These are phyloP conservation scores for Colletotrichum higginsianum DNA, from an alignment of 2,329 filamentous ascomycete genomes.

Conservation along the genomic window DNA sequence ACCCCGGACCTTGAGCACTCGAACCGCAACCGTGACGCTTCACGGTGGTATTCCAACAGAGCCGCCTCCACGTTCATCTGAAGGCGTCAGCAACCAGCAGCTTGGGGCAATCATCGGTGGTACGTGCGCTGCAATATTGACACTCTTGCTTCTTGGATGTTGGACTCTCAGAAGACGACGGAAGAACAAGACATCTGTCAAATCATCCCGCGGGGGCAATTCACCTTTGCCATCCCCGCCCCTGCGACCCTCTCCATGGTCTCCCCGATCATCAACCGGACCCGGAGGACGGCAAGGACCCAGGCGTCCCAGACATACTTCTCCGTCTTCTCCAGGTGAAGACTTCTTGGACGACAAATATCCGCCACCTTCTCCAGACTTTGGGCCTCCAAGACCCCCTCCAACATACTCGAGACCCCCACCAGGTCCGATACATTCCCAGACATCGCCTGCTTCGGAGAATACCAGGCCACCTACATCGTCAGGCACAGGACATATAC, in stretches of 20 bases:
- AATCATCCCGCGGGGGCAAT: not conserved
- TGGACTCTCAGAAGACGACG: slow-evolving; percentile 6
- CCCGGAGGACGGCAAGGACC: not conserved
- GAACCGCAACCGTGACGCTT: slow-evolving; percentile 10
- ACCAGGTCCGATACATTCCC: not conserved
- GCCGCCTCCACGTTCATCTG: slow-evolving; percentile 2
- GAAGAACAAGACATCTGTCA: not conserved
- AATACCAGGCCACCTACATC: not conserved
- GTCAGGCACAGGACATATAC: not conserved
- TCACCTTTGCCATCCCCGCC: not conserved
- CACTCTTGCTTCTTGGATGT: slow-evolving; percentile 5
- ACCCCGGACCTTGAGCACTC: slow-evolving; percentile 9
- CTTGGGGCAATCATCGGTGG: slow-evolving; percentile 4
- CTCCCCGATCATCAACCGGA: slow-evolving; percentile 5
- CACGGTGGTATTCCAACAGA: slow-evolving; percentile 9
- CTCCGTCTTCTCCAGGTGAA: not conserved
- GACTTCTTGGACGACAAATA: not conserved
- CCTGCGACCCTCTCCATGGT: not conserved
- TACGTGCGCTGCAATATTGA: not conserved
- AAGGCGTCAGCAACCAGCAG: slow-evolving; percentile 10
- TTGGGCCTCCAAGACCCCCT: not conserved
- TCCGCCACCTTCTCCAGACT: not conserved
- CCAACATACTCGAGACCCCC: not conserved
- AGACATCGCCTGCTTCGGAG: not conserved
- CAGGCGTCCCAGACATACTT: not conserved